Conservation (phyloP, 495 filamentous ascomycete genomes). For the Neurospora sp. region DNA sequence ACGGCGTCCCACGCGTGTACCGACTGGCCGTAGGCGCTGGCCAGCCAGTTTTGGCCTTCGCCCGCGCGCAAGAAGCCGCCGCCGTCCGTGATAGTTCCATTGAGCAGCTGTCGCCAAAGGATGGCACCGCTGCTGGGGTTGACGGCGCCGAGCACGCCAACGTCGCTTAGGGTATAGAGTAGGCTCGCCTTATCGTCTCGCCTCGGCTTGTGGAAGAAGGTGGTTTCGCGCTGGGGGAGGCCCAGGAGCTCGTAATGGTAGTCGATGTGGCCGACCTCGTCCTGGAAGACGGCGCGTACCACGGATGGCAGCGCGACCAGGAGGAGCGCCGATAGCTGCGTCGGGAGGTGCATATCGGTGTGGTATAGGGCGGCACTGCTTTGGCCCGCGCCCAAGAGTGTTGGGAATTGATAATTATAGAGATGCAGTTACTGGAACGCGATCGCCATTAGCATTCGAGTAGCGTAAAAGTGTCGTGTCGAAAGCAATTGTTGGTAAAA, state of each 20-base stretch:
- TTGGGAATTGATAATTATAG: background rate
- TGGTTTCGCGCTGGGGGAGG: slow-evolving; percentile 65
- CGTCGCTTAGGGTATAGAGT: slow-evolving; percentile 81
- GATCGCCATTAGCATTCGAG: background rate
- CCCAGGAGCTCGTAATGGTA: slow-evolving; percentile 89
- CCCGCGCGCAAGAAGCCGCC: slow-evolving; percentile 56
- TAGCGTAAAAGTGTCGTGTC: background rate
- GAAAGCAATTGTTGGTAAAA: background rate
- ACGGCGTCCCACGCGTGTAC: slow-evolving; percentile 78
- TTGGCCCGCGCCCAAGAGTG: background rate
- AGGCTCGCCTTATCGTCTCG: slow-evolving; percentile 73
- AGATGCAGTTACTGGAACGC: background rate
- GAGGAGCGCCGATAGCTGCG: slow-evolving; percentile 9
- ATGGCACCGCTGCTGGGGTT: slow-evolving; percentile 78
- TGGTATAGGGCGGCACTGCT: background rate
- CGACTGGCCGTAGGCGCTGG: slow-evolving; percentile 54
- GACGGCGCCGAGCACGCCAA: slow-evolving; percentile 71
- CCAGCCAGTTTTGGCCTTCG: slow-evolving; percentile 62
- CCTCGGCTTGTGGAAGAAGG: slow-evolving; percentile 88
- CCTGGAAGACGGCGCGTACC: slow-evolving; percentile 63
- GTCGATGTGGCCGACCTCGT: slow-evolving; percentile 87
- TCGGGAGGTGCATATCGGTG: background rate
- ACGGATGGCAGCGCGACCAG: slow-evolving; percentile 29
- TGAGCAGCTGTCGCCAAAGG: slow-evolving; percentile 74
- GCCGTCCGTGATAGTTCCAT: slow-evolving; percentile 22